A percentile compares a stretch with the other conserved stretches of the same genome.
phyloP scores from a whole-genome alignment of 2,329 filamentous ascomycete genomes.

The Emmonsia crescens region DNA sequence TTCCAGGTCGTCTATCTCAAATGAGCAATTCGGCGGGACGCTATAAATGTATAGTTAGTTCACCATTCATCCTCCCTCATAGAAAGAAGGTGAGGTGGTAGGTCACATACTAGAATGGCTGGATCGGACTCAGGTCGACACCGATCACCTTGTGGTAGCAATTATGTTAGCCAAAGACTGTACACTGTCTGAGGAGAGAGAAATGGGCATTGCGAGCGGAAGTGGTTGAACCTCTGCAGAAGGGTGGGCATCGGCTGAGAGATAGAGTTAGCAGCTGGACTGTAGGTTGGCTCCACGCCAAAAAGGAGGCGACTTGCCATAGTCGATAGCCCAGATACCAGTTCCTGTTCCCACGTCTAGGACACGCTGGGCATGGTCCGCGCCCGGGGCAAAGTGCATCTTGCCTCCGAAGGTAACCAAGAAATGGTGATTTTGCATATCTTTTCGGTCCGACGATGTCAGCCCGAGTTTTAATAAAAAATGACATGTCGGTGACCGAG shows the following conservation, averaged over 20 bases:
- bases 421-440: slow-evolving; percentile 19
- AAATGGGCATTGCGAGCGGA: background rate
- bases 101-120: slow-evolving; percentile 11
- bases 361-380: slow-evolving; percentile 13
- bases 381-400: slow-evolving; percentile 21
- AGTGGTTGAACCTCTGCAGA: slow-evolving; percentile 3
- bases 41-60: slow-evolving; percentile 2
- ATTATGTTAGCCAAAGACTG: background rate
- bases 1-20: slow-evolving; percentile 36
- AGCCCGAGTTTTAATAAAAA: background rate
- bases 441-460: background rate
- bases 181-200: background rate
- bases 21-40: slow-evolving; percentile 33
- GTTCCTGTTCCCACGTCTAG: slow-evolving; percentile 30
- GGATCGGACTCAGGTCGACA: slow-evolving; percentile 20
- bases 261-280: background rate
- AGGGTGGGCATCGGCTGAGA: slow-evolving; percentile 3
- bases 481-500: background rate
- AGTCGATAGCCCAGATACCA: slow-evolving; percentile 29
- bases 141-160: slow-evolving; percentile 12
- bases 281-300: slow-evolving; percentile 16
- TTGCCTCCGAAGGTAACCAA: slow-evolving; percentile 19
- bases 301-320: slow-evolving; percentile 18
- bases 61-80: background rate
- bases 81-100: background rate